Base-by-base conservation (phyloP, 2,329 filamentous ascomycete genomes). In the Nakataea oryzae region DNA sequence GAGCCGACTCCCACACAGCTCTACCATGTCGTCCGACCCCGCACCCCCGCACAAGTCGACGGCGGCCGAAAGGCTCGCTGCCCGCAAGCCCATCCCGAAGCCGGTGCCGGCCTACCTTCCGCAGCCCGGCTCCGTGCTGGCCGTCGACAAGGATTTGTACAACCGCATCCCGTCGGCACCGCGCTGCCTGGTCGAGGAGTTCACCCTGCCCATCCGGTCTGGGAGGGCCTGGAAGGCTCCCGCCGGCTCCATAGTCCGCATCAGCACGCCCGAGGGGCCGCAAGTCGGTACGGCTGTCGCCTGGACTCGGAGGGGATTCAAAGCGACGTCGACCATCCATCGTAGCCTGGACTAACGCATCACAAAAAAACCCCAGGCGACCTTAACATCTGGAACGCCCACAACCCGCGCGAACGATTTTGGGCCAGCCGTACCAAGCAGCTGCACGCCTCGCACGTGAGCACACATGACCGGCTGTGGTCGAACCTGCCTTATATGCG, bases 351-450 rank as follows among this genome's bases (percentile, higher is more conserved):
- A 3, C 41, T 71, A 84, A 81, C 26, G 8, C 41, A 14, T 17
- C 21, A 17, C 41, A 6, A 50, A n/a, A 24, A n/a, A n/a, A n/a
- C 74, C 93, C 80, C 63, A 75, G 89, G 90, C 61, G 91, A 95
- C 68, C 76, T 95, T 24, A 96, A 96, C 72, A 81, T 95, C 68
- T 96, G 89, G 89, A 90, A 88, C 68, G 79, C 81, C 6, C 76
- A 86, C 65, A 92, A 95, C 72, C 88, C 90, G 0, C 83, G 89
- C 17, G 91, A 96, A 72, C 81, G 86, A 55, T 91, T 96, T 77
- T 96, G 90, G 91, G 90, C 91, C 1, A 80, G 85, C 1, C 83
- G 91, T 50, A 95, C 90, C 14, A 82, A 87, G 63, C 90, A 96
- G 71, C 81, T 96, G 24, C 89, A 96, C 67, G 83, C 86, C 17